These are phyloP conservation scores for Penicillium flavigenum DNA, from an alignment of 495 filamentous ascomycete genomes.

Conservation along the genomic window DNA sequence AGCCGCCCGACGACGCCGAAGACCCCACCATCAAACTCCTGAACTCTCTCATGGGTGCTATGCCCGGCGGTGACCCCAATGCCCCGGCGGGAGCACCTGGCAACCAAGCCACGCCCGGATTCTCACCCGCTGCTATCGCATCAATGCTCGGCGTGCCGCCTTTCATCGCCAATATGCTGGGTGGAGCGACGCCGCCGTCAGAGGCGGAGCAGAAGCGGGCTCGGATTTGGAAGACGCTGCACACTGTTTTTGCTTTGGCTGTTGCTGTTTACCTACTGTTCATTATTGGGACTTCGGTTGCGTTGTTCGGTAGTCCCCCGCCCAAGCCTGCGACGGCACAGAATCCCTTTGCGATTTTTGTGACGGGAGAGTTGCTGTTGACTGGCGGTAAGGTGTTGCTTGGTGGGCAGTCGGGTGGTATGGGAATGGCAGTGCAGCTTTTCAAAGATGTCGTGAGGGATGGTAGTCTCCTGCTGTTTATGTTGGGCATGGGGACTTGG, in stretches of 20 bases:
- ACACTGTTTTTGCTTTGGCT: conserved; percentile 68
- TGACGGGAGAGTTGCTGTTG: conserved; percentile 74
- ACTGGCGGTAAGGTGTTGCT: conserved; percentile 65
- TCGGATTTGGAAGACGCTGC: conserved; percentile 72
- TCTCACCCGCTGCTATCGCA: conserved; percentile 35
- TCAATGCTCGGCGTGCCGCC: conserved; percentile 44
- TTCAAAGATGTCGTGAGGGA: conserved; percentile 63
- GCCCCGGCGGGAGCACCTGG: conserved; percentile 36
- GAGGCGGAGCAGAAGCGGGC: conserved; percentile 46
- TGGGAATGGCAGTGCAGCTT: conserved; percentile 59
- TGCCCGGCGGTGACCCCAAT: conserved; percentile 31
- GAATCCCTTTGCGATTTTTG: conserved; percentile 75
- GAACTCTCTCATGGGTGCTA: conserved; percentile 56
- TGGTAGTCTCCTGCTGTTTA: conserved; percentile 73
- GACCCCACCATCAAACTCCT: conserved; percentile 65
- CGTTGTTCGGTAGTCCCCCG: conserved; percentile 48
- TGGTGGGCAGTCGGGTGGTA: conserved; percentile 36
- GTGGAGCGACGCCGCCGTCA: conserved; percentile 30
- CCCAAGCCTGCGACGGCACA: conserved; percentile 63
- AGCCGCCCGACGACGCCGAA: conserved; percentile 34
- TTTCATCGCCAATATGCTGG: conserved; percentile 45
- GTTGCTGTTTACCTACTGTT: conserved; percentile 68
- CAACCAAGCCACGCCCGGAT: conserved; percentile 18
- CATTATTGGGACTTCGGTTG: conserved; percentile 37
- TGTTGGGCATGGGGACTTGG: conserved; percentile 71